These are phyloP conservation scores for Coniochaeta prunicola DNA, from an alignment of 2,329 filamentous ascomycete genomes.

Conservation along the genomic window DNA sequence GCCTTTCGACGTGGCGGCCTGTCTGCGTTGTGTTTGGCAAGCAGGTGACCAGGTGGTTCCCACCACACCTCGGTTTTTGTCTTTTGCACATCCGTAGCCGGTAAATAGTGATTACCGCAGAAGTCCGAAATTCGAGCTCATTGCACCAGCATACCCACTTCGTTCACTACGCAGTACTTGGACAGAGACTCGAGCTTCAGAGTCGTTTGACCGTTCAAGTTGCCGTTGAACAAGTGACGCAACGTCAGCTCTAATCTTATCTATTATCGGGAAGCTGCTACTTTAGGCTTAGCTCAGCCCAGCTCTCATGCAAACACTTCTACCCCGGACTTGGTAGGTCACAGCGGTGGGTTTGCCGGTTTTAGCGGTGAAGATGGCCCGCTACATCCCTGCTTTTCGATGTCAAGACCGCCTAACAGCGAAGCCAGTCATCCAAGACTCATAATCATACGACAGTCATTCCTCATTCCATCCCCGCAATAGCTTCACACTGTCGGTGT, in stretches of 20 bases:
- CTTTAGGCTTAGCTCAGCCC: not conserved
- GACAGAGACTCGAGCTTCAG: not conserved
- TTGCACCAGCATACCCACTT: too few relatives aligned
- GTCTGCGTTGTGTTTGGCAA: not conserved
- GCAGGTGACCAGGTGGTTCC: not conserved
- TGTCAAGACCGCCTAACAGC: not conserved
- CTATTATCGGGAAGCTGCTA: not conserved
- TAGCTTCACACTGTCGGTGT: not conserved
- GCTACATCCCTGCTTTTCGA: not conserved
- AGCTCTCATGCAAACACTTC: slow-evolving; percentile 2
- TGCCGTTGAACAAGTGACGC: not conserved
- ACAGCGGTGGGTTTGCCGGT: not conserved
- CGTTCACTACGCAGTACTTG: too few relatives aligned
- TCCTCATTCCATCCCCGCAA: not conserved
- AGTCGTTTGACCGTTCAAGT: not conserved
- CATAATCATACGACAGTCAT: not conserved
- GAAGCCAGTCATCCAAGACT: not conserved
- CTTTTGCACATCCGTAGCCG: not conserved
- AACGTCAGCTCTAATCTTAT: not conserved
- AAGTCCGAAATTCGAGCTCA: too few relatives aligned
- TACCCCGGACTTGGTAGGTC: not conserved
- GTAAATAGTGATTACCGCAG: not conserved
- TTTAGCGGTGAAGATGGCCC: not conserved
- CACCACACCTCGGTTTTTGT: not conserved
- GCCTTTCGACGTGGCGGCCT: not conserved